phyloP scores from a whole-genome alignment of 2,329 filamentous ascomycete genomes.

The Alternaria novae-zelandiae region DNA sequence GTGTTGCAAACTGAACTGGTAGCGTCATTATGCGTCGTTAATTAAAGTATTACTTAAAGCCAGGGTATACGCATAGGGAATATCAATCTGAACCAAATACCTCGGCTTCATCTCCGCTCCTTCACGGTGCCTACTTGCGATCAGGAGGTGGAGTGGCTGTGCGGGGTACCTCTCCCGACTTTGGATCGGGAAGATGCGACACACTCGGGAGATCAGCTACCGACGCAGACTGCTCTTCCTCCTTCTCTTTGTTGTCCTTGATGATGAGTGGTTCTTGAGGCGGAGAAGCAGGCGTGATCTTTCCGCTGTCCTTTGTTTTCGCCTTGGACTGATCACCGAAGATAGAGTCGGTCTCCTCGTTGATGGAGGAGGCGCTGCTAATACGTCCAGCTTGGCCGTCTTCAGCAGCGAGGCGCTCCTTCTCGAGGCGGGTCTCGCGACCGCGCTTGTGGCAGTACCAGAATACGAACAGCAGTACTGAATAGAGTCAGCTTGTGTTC shows the following conservation, averaged over 20 bases:
- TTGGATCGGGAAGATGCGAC: slow-evolving; percentile 45
- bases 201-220: slow-evolving; percentile 47
- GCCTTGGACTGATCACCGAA: slow-evolving; percentile 29
- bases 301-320: slow-evolving; percentile 17
- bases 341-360: slow-evolving; percentile 39
- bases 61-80: slow-evolving; percentile 19
- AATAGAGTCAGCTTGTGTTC: slow-evolving; percentile 27
- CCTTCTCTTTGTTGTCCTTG: slow-evolving; percentile 29
- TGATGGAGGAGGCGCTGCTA: slow-evolving; percentile 38
- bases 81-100: slow-evolving; percentile 26
- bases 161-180: slow-evolving; percentile 20
- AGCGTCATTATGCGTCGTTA: background rate
- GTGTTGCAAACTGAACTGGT: background rate
- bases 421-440: slow-evolving; percentile 79
- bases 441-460: slow-evolving; percentile 99
- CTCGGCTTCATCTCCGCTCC: background rate
- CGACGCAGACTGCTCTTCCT: slow-evolving; percentile 24
- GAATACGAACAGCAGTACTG: slow-evolving; percentile 86
- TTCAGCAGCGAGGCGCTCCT: slow-evolving; percentile 54
- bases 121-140: slow-evolving; percentile 11
- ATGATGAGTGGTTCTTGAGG: slow-evolving; percentile 31
- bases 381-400: slow-evolving; percentile 34
- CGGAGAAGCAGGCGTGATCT: slow-evolving; percentile 26
- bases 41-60: slow-evolving; percentile 11
- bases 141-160: slow-evolving; percentile 14